Evolutionary conservation across 2,329 filamentous ascomycete species (phyloP), one percentile per base, ranked within the genome.

Genomic region (Dactylellina leptospora): DNA sequence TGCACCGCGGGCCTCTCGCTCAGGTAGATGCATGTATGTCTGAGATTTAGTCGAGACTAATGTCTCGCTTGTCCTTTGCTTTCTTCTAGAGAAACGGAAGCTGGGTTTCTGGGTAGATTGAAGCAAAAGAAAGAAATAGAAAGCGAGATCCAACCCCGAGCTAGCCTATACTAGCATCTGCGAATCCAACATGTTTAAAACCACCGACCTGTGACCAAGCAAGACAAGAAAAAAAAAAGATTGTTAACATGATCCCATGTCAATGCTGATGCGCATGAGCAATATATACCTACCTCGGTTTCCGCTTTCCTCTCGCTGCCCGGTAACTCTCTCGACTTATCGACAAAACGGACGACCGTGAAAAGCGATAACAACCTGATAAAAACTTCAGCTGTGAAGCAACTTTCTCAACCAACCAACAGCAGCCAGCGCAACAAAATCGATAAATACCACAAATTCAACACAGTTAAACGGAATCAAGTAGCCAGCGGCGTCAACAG

Each of bases 141-240:
- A 48, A 20, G 13, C 28, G 22, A 20, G 45, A 48, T 48, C 23
- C 45, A 48, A 13, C 11, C 38, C 22, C 44, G 50, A 27, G 45
- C 61, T 58, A 66, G 33, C 42, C 51, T 58, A 58, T 58, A 66
- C 58, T 38, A 58, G 51, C 61, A 66, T 66, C 61, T 66, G 53
- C 53, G 51, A 51, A 58, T 45, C 30, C 60, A 38, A 66, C 61
- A 56, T 56, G 13, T 16, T n/a, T n/a, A n/a, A n/a, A n/a, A n/a
- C n/a, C n/a, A n/a, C n/a, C n/a, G n/a, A n/a, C n/a, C n/a, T n/a
- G n/a, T n/a, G n/a, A n/a, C n/a, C n/a, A n/a, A n/a, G n/a, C n/a
- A n/a, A n/a, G n/a, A n/a, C n/a, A n/a, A n/a, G n/a, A n/a, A n/a
- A n/a, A n/a, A n/a, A n/a, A n/a, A n/a, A n/a, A n/a, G n/a, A n/a